Conservation (phyloP, 768 basidiomycete genomes). For the Stropharia rugosoannulata region DNA sequence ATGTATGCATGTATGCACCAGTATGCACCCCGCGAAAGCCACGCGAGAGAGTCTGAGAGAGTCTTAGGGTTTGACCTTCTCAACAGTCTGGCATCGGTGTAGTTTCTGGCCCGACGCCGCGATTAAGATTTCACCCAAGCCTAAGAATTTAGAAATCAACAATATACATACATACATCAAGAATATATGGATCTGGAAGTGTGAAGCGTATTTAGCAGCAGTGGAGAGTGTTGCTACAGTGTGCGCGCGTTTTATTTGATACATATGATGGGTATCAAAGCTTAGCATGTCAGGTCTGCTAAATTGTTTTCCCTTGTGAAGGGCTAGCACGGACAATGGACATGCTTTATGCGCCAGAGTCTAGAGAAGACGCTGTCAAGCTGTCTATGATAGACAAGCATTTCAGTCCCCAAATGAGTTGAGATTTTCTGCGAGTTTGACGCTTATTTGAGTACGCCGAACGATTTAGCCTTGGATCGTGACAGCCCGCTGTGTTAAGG, state of each 20-base stretch:
- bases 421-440: not conserved
- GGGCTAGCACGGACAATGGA: not conserved
- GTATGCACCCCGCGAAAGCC: too few species aligned
- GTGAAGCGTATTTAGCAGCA: too few species aligned
- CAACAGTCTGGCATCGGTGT: too few species aligned
- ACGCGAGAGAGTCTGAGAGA: too few species aligned
- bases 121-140: too few species aligned
- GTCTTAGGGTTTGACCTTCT: too few species aligned
- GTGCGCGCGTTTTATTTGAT: conserved; percentile 8
- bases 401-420: not conserved
- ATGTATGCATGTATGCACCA: too few species aligned
- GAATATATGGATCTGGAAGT: too few species aligned
- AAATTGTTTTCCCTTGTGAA: conserved; percentile 1
- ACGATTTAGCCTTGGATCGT: not conserved
- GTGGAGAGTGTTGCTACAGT: not conserved
- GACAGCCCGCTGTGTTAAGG: not conserved
- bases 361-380: not conserved
- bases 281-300: not conserved
- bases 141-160: too few species aligned
- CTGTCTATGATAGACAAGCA: not conserved
- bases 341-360: not conserved
- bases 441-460: not conserved
- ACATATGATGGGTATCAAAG: conserved; percentile 5
- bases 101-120: too few species aligned
- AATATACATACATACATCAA: too few species aligned